A percentile compares a stretch with the other conserved stretches of the same genome.
Evolutionary conservation across 352 stramenopile species (phyloP).

Genomic region (Globisporangium spinosum): DNA sequence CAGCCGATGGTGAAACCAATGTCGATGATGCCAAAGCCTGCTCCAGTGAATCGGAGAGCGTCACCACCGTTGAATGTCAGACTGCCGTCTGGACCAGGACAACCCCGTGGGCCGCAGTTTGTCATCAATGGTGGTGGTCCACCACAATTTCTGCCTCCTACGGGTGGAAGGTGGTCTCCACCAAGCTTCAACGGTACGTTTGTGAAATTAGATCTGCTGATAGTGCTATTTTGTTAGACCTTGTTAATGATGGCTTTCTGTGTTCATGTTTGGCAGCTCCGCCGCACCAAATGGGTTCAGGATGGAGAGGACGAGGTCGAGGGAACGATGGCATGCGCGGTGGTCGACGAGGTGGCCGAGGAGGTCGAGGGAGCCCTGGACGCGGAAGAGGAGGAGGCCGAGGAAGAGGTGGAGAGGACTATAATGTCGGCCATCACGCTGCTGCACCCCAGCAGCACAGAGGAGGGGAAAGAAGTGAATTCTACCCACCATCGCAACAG

Average conservation of each 20-base stretch:
- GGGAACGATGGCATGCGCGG: slow-evolving; percentile 27
- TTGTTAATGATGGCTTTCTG: not conserved
- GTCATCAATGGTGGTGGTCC: slow-evolving; percentile 8
- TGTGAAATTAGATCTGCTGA: not conserved
- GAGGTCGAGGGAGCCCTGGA: slow-evolving; percentile 30
- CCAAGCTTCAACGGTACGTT: slow-evolving; percentile 16
- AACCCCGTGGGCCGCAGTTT: not conserved
- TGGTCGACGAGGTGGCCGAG: slow-evolving; percentile 25
- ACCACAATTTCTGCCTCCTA: slow-evolving; percentile 13
- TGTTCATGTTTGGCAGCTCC: slow-evolving; percentile 4
- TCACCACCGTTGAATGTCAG: slow-evolving; percentile 11
- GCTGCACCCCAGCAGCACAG: not conserved
- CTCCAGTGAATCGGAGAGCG: slow-evolving; percentile 13
- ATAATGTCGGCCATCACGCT: not conserved
- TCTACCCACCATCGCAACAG: not conserved
- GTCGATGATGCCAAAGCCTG: slow-evolving; percentile 14
- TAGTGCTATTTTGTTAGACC: not conserved
- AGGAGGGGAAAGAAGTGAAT: not conserved
- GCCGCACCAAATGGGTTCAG: slow-evolving; percentile 15
- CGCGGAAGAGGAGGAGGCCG: slow-evolving; percentile 18
- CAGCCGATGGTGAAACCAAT: slow-evolving; percentile 48
- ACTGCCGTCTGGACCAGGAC: slow-evolving; percentile 7
- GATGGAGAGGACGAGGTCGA: slow-evolving; percentile 36
- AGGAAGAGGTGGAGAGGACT: slow-evolving; percentile 1
- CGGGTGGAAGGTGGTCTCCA: slow-evolving; percentile 16